Base-by-base conservation (phyloP, 2,329 filamentous ascomycete species). In the Coccinonectria pachysandricola region DNA sequence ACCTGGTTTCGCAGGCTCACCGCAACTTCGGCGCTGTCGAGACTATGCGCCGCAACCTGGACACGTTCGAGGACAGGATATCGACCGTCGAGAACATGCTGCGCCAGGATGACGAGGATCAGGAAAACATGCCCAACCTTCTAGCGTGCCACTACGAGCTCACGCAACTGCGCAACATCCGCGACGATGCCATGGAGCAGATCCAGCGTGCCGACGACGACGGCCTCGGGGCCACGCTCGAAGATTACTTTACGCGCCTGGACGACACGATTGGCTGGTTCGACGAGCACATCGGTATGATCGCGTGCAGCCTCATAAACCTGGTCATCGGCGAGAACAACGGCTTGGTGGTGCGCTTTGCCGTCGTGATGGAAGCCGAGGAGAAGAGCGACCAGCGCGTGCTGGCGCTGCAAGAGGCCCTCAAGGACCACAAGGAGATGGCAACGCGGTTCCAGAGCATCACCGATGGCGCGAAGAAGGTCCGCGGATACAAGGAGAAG, bases 161-260 rank as follows among this genome's bases (percentile, higher is more conserved):
- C 44, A 95, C 85, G 4, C 77, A 84, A 55, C 63, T 98, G 53
- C 71, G 91, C 36, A 93, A 98, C 54, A 93, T 98, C 39, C 75
- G 87, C 32, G 91, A 96, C 59, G 83, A 93, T 55, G 88, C 91
- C 16, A 87, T 96, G 72, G 86, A 94, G 49, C 91, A 98, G 67
- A 94, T 96, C 49, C 76, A 79, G 50, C 69, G 78, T 39, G 75
- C 79, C 8, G 69, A 78, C 36, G 83, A 91, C 46, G 54, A 63
- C 7, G 78, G 81, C 40, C 65, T 91, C 32, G 79, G 88, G 52
- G 72, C 72, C 25, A 96, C 88, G 3, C 60, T 98, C 26, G 76
- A 86, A 46, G 86, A 95, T 52, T 88, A 92, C 57, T 98, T 98
- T 54, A 68, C 78, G 30, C 71, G 80, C 12, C 60, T 98, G 30